A percentile compares a stretch with the other conserved stretches of the same genome.
Evolutionary conservation across 192 early-diverging fungal species (phyloP).

Genomic region (Coemansia sp.): DNA sequence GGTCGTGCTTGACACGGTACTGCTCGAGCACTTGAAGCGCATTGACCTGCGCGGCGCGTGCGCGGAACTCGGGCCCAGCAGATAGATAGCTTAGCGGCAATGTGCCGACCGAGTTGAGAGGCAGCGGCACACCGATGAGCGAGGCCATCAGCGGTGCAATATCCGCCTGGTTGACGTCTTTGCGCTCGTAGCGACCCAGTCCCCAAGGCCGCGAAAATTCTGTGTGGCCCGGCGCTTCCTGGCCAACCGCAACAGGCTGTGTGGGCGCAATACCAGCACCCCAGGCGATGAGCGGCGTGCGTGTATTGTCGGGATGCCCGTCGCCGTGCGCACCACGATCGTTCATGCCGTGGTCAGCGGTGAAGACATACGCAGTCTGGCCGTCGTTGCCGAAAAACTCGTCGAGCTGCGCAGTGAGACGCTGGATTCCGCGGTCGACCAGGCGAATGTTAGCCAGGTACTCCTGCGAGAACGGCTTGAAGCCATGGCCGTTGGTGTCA

Average conservation of each 20-base stretch:
- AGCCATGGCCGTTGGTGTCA: constrained; percentile 92
- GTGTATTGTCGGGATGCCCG: constrained; percentile 92
- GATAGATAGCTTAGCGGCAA: constrained; percentile 80
- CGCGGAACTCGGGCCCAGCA: constrained; percentile 66
- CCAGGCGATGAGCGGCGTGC: constrained; percentile 93
- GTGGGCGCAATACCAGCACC: constrained; percentile 78
- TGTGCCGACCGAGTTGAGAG: constrained; percentile 91
- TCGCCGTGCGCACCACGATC: constrained; percentile 91
- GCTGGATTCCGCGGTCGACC: constrained; percentile 74
- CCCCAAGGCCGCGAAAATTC: constrained; percentile 70
- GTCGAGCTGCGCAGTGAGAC: constrained; percentile 66
- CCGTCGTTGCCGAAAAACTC: constrained; percentile 76
- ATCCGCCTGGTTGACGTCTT: constrained; percentile 92
- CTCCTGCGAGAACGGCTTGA: constrained; percentile 78
- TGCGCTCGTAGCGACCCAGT: constrained; percentile 57
- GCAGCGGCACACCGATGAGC: constrained; percentile 80
- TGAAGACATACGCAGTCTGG: constrained; percentile 86
- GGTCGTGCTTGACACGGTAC: constrained; percentile 80
- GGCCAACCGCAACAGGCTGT: constrained; percentile 26
- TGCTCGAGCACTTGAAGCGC: constrained; percentile 82
- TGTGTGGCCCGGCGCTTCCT: constrained; percentile 66
- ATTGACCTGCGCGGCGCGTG: constrained; percentile 74
- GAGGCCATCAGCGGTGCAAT: constrained; percentile 94
- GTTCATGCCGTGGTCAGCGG: constrained; percentile 96
- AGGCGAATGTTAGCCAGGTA: constrained; percentile 83